Conservation (phyloP, 2,329 filamentous ascomycete genomes). For the Chrysosporium queenslandicum region DNA sequence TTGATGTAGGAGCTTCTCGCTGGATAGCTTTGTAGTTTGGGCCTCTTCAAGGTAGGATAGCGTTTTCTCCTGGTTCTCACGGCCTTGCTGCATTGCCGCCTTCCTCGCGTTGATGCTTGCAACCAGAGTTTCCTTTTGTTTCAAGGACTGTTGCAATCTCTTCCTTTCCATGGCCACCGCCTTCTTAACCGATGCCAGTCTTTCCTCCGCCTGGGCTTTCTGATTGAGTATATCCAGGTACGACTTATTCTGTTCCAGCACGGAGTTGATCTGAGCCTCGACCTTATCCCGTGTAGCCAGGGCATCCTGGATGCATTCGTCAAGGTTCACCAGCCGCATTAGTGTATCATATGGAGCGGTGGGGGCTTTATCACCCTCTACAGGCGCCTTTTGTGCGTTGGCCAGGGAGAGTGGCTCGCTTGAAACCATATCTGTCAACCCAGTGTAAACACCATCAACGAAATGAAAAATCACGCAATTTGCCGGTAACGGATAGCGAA, state of each 20-base stretch:
- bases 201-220: slow-evolving; percentile 33
- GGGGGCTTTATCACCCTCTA: slow-evolving; percentile 43
- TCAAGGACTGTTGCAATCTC: slow-evolving; percentile 51
- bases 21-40: slow-evolving; percentile 48
- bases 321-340: slow-evolving; percentile 78
- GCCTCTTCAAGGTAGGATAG: slow-evolving; percentile 54
- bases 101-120: slow-evolving; percentile 56
- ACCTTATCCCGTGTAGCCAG: slow-evolving; percentile 64
- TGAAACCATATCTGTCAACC: slow-evolving; percentile 55
- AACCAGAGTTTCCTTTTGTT: slow-evolving; percentile 56
- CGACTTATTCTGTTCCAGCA: slow-evolving; percentile 32
- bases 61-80: slow-evolving; percentile 48
- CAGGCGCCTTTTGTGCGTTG: slow-evolving; percentile 16
- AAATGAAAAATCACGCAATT: slow-evolving; percentile 83
- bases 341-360: slow-evolving; percentile 80
- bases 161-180: slow-evolving; percentile 56
- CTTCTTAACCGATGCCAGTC: slow-evolving; percentile 34
- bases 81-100: slow-evolving; percentile 57
- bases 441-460: slow-evolving; percentile 74
- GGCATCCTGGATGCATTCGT: slow-evolving; percentile 85
- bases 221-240: slow-evolving; percentile 26
- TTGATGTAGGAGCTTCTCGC: slow-evolving; percentile 45
- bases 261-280: slow-evolving; percentile 62
- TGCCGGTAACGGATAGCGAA: slow-evolving; percentile 63
- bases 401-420: slow-evolving; percentile 23